Evolutionary conservation across 2,329 filamentous ascomycete species (phyloP).

Genomic region (Dryadomyces sulphureus): DNA sequence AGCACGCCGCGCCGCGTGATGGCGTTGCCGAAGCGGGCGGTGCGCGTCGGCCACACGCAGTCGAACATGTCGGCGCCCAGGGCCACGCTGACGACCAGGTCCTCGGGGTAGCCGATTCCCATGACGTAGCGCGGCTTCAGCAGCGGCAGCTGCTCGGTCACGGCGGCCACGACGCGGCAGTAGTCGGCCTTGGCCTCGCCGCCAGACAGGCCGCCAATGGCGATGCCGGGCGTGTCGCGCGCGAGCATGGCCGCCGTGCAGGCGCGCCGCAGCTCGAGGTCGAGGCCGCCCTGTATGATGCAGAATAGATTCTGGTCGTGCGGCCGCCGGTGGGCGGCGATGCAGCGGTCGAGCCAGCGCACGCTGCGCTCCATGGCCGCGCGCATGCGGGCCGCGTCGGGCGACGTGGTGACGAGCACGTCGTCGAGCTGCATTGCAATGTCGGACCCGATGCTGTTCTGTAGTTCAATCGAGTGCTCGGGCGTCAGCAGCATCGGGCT

Average conservation of each 20-base stretch:
- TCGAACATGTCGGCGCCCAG: constrained; percentile 99
- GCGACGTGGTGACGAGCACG: constrained; percentile 90
- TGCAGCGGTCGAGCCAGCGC: constrained; percentile 91
- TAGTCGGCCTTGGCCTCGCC: constrained; percentile 91
- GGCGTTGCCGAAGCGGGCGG: constrained; percentile 90
- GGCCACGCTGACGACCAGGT: constrained; percentile 83
- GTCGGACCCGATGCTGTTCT: constrained; percentile 94
- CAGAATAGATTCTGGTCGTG: constrained; percentile 87
- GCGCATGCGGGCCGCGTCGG: constrained; percentile 72
- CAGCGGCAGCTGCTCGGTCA: constrained; percentile 71
- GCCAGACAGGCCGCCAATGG: constrained; percentile 86
- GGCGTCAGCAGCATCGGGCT: constrained; percentile 93
- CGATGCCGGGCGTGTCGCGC: constrained; percentile 86
- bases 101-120: constrained; percentile 96
- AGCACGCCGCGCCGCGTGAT: constrained; percentile 70
- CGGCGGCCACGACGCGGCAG: constrained; percentile 77
- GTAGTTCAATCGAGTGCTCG: constrained; percentile 88
- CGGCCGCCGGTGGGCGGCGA: constrained; percentile 74
- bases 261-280: constrained; percentile 68
- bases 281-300: constrained; percentile 92
- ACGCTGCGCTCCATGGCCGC: constrained; percentile 93
- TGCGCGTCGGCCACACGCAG: constrained; percentile 95
- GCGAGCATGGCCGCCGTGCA: constrained; percentile 81
- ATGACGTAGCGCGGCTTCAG: constrained; percentile 97
- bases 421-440: constrained; percentile 99